Evolutionary conservation across 2,329 filamentous ascomycete genomes (phyloP), one percentile per base, ranked within the genome.

Genomic region (Malbranchea zuffiana): DNA sequence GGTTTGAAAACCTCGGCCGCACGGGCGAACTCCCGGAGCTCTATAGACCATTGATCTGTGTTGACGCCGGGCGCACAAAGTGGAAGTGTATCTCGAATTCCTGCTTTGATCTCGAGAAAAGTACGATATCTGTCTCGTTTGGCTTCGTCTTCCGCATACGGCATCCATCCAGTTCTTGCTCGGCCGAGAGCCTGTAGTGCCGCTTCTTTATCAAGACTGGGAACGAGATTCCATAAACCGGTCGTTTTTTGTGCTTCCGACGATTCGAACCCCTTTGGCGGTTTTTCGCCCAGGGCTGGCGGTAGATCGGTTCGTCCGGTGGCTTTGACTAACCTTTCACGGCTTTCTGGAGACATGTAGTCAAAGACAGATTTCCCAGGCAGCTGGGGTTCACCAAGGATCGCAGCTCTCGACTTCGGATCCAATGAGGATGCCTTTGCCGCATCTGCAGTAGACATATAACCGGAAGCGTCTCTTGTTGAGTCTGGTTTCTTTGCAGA

Each of bases 301-400:
- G 90, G 90, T 2, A 98, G 71, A 51, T 88, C 74, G 2, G 61
- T 61, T 40, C 78, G 85, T 1, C 87, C 87, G 2, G 84, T 85
- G 1, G 78, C 78, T 7, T 75, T 69, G 3, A 72, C 85, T 29
- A 98, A 71, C 17, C 79, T 75, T 35, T 88, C 80, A 43, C 90
- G 77, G 3, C 82, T 76, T 21, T 81, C 72, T 0, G 83, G 69
- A 0, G 82, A 82, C 46, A 98, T 71, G 58, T 82, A 98, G 60
- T 96, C 87, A 56, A 96, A 98, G 2, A 98, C 78, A 0, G 90
- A 96, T 62, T 96, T 95, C 1, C 85, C 84, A 0, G 87, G 87
- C 0, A 96, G 66, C 23, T 75, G 72, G 25, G 74, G 68, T 61
- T 95, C 88, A 23, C 87, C 87, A 1, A 96, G 69, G 1, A 93